Conservation (phyloP, 495 filamentous ascomycete genomes). For the Podospora appendiculata region DNA sequence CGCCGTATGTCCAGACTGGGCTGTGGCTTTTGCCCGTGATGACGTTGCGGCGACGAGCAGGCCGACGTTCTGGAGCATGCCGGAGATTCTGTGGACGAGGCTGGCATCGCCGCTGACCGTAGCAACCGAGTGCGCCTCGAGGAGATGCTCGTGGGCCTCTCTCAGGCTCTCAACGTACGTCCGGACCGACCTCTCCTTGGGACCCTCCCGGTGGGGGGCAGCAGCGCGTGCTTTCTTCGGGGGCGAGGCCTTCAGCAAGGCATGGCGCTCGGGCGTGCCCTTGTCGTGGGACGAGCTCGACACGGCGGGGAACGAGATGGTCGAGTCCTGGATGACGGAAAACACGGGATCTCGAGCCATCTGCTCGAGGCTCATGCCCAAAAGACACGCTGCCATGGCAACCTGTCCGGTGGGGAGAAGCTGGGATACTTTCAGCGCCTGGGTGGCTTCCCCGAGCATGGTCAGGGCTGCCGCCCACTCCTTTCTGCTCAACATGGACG, state of each 20-base stretch:
- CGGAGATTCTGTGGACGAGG: constrained; percentile 50
- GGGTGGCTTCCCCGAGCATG: constrained; percentile 40
- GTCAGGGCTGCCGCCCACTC: constrained; percentile 46
- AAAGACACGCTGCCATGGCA: constrained; percentile 49
- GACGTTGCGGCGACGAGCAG: constrained; percentile 58
- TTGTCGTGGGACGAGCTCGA: constrained; percentile 16
- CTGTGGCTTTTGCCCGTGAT: constrained; percentile 30
- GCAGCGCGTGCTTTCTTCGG: constrained; percentile 17
- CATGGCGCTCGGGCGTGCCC: constrained; percentile 8
- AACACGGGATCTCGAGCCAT: constrained; percentile 77
- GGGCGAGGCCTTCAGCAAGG: constrained; percentile 17
- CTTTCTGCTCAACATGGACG: constrained; percentile 45
- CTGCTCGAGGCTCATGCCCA: constrained; percentile 54
- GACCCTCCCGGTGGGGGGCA: constrained; percentile 2
- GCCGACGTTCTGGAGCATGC: constrained; percentile 51
- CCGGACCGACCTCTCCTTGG: constrained; percentile 23
- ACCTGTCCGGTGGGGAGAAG: constrained; percentile 40
- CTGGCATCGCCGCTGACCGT: constrained; percentile 34
- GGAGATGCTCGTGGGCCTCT: constrained; percentile 52
- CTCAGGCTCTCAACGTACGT: constrained; percentile 51
- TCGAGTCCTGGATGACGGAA: constrained; percentile 85
- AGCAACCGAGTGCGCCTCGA: constrained; percentile 48
- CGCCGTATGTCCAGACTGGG: constrained; percentile 51
- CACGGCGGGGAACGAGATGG: constrained; percentile 71
- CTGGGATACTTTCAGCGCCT: constrained; percentile 29